Base-by-base conservation (phyloP, 192 early-diverging fungal genomes). In the Coemansia sp. region DNA sequence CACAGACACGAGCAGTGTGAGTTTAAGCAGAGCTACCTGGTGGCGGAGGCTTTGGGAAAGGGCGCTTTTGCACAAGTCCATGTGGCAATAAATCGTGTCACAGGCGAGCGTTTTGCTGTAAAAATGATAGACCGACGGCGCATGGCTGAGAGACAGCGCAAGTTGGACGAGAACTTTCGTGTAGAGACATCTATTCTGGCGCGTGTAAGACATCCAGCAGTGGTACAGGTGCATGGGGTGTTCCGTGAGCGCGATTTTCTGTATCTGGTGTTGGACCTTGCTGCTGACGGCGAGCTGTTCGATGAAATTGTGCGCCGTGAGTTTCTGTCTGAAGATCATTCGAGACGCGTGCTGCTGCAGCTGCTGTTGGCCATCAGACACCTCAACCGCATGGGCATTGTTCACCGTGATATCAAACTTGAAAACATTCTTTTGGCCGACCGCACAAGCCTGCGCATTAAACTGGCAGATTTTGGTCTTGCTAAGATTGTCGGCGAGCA, bases 401-500 rank as follows among this genome's bases (percentile, higher is more conserved):
- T 86, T 53, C 92, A 93, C 65, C 84, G 90, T 30, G 92, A 93
- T 67, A 83, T 93, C 53, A 93, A 93, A 74, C 91, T 91, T 27
- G 92, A 93, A 68, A 93, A 93, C 50, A 89, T 93, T 29, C 76
- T 92, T 29, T 80, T 92, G 10, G 84, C 85, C 51, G 79, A 85
- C 63, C 78, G 76, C 6, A 53, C 75, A 10, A 71, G 83, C 57
- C 86, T 86, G 53, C 75, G 75, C 39, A 84, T 96, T 72, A 98
- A 95, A 86, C 91, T 98, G 61, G 88, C 92, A 23, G 97, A 98
- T 76, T 98, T 98, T 85, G 97, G 95, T 2, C 80, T 97, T 64
- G 93, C 95, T 51, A 95, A 91, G 75, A 90, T 93, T 50, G 88
- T 91, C 55, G 84, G 84, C 31, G 82, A 85, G 32, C 82, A 88